A percentile compares a stretch with the other conserved stretches of the same genome.
phyloP scores from a whole-genome alignment of 2,329 filamentous ascomycete species.

The Penicillium sp. region DNA sequence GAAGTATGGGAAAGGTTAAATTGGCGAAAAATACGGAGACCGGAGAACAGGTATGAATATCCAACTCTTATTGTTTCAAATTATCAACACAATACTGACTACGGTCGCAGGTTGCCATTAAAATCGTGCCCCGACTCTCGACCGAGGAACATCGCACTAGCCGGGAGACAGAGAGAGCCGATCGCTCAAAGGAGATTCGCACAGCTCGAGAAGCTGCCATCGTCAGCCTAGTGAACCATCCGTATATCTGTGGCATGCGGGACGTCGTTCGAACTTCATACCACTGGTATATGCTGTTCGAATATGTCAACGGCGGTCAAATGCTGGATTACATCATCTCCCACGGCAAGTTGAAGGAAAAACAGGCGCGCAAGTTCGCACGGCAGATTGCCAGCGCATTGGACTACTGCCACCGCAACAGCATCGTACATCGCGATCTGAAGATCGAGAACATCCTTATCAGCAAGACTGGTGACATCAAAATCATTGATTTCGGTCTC shows the following conservation, averaged over 20 bases:
- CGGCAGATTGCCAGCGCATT: constrained; percentile 94
- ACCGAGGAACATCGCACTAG: constrained; percentile 74
- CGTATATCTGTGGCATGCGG: constrained; percentile 91
- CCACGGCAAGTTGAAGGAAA: constrained; percentile 95
- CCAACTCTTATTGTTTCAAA: not conserved
- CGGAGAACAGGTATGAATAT: constrained; percentile 70
- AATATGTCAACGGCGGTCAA: constrained; percentile 97
- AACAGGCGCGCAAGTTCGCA: constrained; percentile 95
- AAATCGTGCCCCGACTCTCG: constrained; percentile 90
- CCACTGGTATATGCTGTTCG: constrained; percentile 99
- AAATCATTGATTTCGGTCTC: constrained; percentile 97
- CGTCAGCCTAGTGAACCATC: constrained; percentile 88
- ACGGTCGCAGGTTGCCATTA: constrained; percentile 74
- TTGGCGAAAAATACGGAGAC: constrained; percentile 86
- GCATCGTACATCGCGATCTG: constrained; percentile 93
- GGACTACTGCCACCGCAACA: constrained; percentile 97
- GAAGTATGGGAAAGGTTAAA: constrained; percentile 99
- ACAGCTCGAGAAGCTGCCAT: constrained; percentile 95
- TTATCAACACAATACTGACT: not conserved
- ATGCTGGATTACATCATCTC: constrained; percentile 99
- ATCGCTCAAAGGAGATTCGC: constrained; percentile 93
- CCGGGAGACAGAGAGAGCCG: constrained; percentile 80
- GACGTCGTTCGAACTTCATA: constrained; percentile 95
- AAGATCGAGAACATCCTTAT: constrained; percentile 99
- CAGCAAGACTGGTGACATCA: constrained; percentile 98